Base-by-base conservation (phyloP, 192 early-diverging fungal genomes). In the Coemansia sp. region DNA sequence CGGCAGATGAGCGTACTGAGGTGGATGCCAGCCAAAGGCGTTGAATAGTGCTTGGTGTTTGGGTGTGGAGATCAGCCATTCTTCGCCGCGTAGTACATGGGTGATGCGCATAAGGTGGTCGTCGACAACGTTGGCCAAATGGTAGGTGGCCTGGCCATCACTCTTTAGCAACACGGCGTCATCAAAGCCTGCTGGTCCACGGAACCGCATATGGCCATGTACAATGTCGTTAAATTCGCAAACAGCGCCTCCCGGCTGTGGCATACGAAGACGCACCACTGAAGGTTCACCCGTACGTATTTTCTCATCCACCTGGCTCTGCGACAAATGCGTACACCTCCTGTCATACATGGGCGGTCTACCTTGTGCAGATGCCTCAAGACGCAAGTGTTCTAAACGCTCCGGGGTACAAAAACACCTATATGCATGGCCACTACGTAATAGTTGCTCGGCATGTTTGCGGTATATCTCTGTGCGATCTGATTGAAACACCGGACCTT, bases 61-160 rank as follows among this genome's bases (percentile, higher is more conserved):
- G 28, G 94, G 92, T 9, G 91, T 94, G 8, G 92, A 94, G 18
- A 91, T 78, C 24, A 97, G 78, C 94, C 94, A 97, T 70, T 97
- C 94, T 69, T 95, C 91, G 32, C 94, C 94, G 32, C 94, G 81
- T 29, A 97, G 60, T 14, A 97, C 92, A 61, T 95, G 92, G 2
- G 92, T 91, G 37, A 97, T 89, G 9, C 77, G 77, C 94, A 97
- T 97, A 8, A 82, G 38, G 43, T 90, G 83, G 57, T 97, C 94
- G 60, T 97, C 94, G 1, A 95, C 87, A 1, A 97, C 94, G 56
- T 93, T 94, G 1, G 94, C 94, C 29, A 97, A 76, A 53, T 97
- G 94, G 59, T 97, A 97, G 0, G 94, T 97, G 5, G 94, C 89
- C 46, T 80, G 80, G 3, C 94, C 94, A 58, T 95, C 92, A 53